These are phyloP conservation scores for Colletotrichum horii DNA, from an alignment of 2,329 filamentous ascomycete species.

Conservation along the genomic window DNA sequence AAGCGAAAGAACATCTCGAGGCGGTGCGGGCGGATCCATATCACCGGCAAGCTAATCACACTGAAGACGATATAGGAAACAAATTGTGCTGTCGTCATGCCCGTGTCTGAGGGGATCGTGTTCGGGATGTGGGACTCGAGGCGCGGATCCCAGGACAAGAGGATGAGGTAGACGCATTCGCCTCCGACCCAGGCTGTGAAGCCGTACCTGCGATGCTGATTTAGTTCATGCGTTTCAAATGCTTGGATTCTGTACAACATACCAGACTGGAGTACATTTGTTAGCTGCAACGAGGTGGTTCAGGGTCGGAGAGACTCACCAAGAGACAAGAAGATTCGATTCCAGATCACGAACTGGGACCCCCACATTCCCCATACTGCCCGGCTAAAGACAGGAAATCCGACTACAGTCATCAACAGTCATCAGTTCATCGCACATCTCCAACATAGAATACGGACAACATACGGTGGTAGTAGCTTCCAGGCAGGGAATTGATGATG, in stretches of 20 bases:
- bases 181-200: slow-evolving; percentile 54
- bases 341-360: slow-evolving; percentile 33
- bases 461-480: slow-evolving; percentile 45
- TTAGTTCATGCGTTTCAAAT: neutral
- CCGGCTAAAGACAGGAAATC: slow-evolving; percentile 37
- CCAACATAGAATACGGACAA: neutral
- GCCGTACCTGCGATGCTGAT: slow-evolving; percentile 35
- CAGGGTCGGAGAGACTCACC: slow-evolving; percentile 31
- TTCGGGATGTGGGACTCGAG: slow-evolving; percentile 48
- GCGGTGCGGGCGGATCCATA: slow-evolving; percentile 49
- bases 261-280: slow-evolving; percentile 28
- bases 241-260: neutral
- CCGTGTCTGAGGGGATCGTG: slow-evolving; percentile 41
- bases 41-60: slow-evolving; percentile 45
- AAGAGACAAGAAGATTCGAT: slow-evolving; percentile 45
- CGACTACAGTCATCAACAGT: slow-evolving; percentile 14
- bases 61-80: slow-evolving; percentile 49
- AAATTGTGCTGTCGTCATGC: slow-evolving; percentile 50
- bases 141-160: slow-evolving; percentile 49
- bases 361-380: slow-evolving; percentile 35
- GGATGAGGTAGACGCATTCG: slow-evolving; percentile 48
- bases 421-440: neutral
- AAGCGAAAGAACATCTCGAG: slow-evolving; percentile 47
- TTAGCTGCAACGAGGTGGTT: neutral
- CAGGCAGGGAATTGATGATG: slow-evolving; percentile 48